Evolutionary conservation across 2,329 filamentous ascomycete species (phyloP), one percentile per base, ranked within the genome.

Genomic region (Gnomoniopsis smithogilvyi): DNA sequence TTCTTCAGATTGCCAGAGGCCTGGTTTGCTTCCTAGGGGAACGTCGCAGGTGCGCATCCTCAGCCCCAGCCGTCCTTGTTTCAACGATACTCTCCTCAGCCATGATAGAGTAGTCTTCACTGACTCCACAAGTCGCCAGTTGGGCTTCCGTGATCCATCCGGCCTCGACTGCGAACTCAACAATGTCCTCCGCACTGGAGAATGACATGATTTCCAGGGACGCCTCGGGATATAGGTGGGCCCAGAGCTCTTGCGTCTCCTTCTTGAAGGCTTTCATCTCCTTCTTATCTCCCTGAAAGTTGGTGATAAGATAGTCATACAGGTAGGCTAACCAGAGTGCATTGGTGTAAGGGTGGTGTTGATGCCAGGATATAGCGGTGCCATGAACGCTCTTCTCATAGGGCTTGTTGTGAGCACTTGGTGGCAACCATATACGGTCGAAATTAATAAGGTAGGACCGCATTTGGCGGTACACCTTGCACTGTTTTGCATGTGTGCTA

Each of bases 281-380:
- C 59, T 72, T 74, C 64, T 74, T 77, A 10, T 75, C 72, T 6
- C 82, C 82, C 12, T 65, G 62, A 63, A 83, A 86, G 61, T 79
- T 74, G 7, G 62, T 64, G 2, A 74, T 65, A 58, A 86, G 69
- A 68, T 85, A 86, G 38, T 76, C 72, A 65, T 86, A 86, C 6
- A 86, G 72, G 62, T 87, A 88, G 3, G 83, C 81, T 46, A 88
- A 75, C 85, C 85, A 88, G 19, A 88, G 72, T 1, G 87, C 83
- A 62, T 88, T 88, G 4, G 82, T 86, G 68, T 87, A 88, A 1
- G 85, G 83, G 30, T 77, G 77, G 63, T 82, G 80, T 1, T 72
- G 75, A 6, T 74, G 69, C 85, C 85, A 88, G 1, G 76, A 78
- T 12, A 86, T 74, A 3, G 79, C 70, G 6, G 22, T 11, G 1